Conservation (phyloP, 495 filamentous ascomycete genomes). For the Pseudomonodictys pantanalensis region DNA sequence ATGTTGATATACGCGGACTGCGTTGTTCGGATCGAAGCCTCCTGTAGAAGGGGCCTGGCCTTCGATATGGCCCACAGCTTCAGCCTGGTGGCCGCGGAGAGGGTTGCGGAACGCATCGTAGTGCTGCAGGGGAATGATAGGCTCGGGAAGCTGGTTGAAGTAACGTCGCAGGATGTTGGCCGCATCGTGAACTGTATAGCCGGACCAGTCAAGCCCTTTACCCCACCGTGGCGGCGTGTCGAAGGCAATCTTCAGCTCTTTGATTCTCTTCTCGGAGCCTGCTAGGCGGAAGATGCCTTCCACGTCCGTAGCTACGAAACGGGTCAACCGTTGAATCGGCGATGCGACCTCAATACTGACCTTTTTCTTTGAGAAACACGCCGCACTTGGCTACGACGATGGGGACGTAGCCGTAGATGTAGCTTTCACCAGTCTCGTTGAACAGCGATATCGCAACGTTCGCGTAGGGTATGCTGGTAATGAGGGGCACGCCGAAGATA, state of each 20-base stretch:
- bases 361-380: slow-evolving; percentile 97
- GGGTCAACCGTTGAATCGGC: not conserved
- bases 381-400: slow-evolving; percentile 99
- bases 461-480: slow-evolving; percentile 92
- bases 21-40: slow-evolving; percentile 68
- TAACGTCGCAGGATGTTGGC: slow-evolving; percentile 95
- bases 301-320: slow-evolving; percentile 75
- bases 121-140: slow-evolving; percentile 91
- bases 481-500: slow-evolving; percentile 94
- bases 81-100: slow-evolving; percentile 69
- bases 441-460: slow-evolving; percentile 97
- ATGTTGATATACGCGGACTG: slow-evolving; percentile 79
- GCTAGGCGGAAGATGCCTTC: slow-evolving; percentile 97
- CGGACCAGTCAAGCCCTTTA: slow-evolving; percentile 94
- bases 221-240: slow-evolving; percentile 95
- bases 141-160: slow-evolving; percentile 90
- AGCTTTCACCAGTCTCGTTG: slow-evolving; percentile 85
- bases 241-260: slow-evolving; percentile 87
- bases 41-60: slow-evolving; percentile 52
- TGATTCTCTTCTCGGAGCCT: slow-evolving; percentile 96
- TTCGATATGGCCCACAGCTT: slow-evolving; percentile 62
- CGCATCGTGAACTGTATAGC: slow-evolving; percentile 98
- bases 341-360: slow-evolving; percentile 49
- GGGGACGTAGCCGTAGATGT: slow-evolving; percentile 97
- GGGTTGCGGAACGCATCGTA: slow-evolving; percentile 90